Conservation (phyloP, 2,329 filamentous ascomycete genomes). For the Fusarium dlaminii region DNA sequence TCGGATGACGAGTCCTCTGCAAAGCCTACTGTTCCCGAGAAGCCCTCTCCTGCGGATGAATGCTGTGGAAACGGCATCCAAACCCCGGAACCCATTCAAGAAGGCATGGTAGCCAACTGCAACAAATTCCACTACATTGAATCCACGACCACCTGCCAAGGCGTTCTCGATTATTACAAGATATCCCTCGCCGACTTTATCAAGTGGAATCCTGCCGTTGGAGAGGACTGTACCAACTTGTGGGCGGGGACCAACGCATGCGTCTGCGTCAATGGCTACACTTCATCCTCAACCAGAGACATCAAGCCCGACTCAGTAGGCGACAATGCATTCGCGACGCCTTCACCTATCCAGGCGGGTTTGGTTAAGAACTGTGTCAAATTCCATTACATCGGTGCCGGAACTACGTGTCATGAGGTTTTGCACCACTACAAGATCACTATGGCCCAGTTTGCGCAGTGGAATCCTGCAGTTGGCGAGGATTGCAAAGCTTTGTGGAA, state of each 20-base stretch:
- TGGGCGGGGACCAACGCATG: neutral
- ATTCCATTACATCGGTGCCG: neutral
- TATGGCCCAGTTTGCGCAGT: neutral
- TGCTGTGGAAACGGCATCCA: neutral
- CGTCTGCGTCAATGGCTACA: neutral
- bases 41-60: neutral
- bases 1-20: neutral
- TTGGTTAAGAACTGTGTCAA: constrained; percentile 11
- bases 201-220: constrained; percentile 1
- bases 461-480: neutral
- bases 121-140: constrained; percentile 1
- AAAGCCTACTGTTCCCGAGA: neutral
- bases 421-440: constrained; percentile 2
- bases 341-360: neutral
- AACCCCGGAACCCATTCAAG: neutral
- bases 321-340: neutral
- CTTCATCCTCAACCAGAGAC: neutral
- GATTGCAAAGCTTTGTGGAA: neutral
- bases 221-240: neutral
- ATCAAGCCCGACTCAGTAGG: neutral
- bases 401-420: neutral
- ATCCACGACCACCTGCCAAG: neutral
- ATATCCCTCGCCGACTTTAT: neutral
- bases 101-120: neutral
- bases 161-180: neutral